phyloP scores from a whole-genome alignment of 768 basidiomycete species.

The Lactifluus subvellereus region DNA sequence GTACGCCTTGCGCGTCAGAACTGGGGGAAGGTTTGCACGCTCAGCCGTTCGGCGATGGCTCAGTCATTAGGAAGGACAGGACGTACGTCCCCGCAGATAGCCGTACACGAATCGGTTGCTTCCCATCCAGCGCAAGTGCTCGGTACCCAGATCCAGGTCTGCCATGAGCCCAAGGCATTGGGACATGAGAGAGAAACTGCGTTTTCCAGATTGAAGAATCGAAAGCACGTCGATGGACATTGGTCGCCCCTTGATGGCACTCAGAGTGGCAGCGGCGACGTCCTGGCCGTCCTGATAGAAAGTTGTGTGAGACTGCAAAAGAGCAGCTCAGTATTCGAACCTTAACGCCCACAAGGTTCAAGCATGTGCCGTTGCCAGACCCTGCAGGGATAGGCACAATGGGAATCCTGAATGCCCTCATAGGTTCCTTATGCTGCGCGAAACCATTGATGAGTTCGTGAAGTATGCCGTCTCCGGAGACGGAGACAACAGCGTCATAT shows the following conservation, averaged over 20 bases:
- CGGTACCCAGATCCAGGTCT: slow-evolving; percentile 78
- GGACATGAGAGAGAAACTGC: slow-evolving; percentile 73
- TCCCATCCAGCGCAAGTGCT: slow-evolving; percentile 83
- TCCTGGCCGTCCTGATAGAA: slow-evolving; percentile 56
- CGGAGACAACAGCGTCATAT: slow-evolving; percentile 65
- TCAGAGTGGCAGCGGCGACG: slow-evolving; percentile 64
- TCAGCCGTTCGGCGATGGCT: neutral
- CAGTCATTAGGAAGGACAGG: neutral
- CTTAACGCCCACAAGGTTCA: slow-evolving; percentile 68
- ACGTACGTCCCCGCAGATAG: slow-evolving; percentile 60
- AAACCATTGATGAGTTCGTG: slow-evolving; percentile 86
- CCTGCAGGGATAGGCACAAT: slow-evolving; percentile 78
- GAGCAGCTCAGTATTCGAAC: slow-evolving; percentile 33
- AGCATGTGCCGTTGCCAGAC: slow-evolving; percentile 69
- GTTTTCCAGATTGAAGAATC: slow-evolving; percentile 58
- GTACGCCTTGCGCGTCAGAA: slow-evolving; percentile 56
- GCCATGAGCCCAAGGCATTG: slow-evolving; percentile 83
- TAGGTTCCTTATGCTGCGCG: slow-evolving; percentile 54
- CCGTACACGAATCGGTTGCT: slow-evolving; percentile 72
- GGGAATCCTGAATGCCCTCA: slow-evolving; percentile 59
- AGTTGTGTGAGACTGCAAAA: neutral
- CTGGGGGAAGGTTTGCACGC: slow-evolving; percentile 31
- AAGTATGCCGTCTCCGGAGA: slow-evolving; percentile 81
- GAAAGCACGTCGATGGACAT: slow-evolving; percentile 78
- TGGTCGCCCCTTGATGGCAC: slow-evolving; percentile 72